Percentiles rank a stretch among this genome's conserved stretches.
Evolutionary conservation across 140 eudicot genomes (phyloP).

Genomic region (Erigeron philadelphicus): DNA sequence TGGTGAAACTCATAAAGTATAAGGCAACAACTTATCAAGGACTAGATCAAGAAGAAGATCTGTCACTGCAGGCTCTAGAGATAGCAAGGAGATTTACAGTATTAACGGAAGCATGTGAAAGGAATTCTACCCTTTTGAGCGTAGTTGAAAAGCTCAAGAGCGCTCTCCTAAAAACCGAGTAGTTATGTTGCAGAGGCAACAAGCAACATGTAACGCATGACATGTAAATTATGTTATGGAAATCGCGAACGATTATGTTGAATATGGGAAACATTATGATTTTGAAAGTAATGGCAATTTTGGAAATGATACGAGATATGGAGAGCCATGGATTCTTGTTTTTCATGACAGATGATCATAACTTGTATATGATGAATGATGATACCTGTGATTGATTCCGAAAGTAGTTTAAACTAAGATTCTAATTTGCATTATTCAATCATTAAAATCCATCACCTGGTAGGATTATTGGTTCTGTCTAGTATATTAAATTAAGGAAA

Average conservation of each 20-base stretch:
- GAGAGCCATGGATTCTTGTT: not conserved
- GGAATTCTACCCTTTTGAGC: slow-evolving; percentile 47
- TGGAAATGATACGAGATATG: slow-evolving; percentile 12
- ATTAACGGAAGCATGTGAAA: slow-evolving; percentile 62
- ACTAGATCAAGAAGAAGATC: slow-evolving; percentile 20
- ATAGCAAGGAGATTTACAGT: slow-evolving; percentile 40
- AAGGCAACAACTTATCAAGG: slow-evolving; percentile 21
- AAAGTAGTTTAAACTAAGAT: too few relatives aligned
- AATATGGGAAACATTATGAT: not conserved
- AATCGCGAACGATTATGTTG: not conserved
- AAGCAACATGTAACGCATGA: slow-evolving; percentile 6
- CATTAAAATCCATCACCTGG: too few relatives aligned
- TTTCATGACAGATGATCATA: not conserved
- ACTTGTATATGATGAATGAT: too few relatives aligned
- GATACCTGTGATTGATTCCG: not conserved
- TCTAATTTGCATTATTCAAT: too few relatives aligned
- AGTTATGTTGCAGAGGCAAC: slow-evolving; percentile 11
- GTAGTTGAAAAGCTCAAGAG: slow-evolving; percentile 58
- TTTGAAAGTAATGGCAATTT: not conserved
- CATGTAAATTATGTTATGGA: slow-evolving; percentile 13
- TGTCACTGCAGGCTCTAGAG: slow-evolving; percentile 22
- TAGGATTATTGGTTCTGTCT: too few relatives aligned
- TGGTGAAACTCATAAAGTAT: slow-evolving; percentile 58
- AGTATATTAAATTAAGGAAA: too few relatives aligned
- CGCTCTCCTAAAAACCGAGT: slow-evolving; percentile 9